These are phyloP conservation scores for Monosporascus sp. DNA, from an alignment of 2,329 filamentous ascomycete genomes.

Conservation along the genomic window DNA sequence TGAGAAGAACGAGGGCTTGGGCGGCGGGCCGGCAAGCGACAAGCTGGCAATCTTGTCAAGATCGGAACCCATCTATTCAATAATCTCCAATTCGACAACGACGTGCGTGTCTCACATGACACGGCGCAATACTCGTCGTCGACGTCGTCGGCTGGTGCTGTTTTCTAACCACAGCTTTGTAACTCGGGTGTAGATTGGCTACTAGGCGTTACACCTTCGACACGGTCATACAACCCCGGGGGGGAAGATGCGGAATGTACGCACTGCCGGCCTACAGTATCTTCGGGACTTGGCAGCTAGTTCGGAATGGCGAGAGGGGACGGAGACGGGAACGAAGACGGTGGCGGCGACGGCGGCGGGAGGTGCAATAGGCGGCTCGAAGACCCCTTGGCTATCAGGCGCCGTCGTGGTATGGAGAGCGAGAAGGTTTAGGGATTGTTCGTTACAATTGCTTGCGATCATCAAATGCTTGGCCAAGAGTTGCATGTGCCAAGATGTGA, in stretches of 20 bases:
- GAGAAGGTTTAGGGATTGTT: background rate
- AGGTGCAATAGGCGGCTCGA: too few species aligned
- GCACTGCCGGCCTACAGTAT: background rate
- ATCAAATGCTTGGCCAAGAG: background rate
- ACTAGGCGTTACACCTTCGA: background rate
- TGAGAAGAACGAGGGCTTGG: slow-evolving; percentile 45
- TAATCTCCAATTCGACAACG: slow-evolving; percentile 15
- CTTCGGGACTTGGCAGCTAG: background rate
- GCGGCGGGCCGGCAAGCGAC: slow-evolving; percentile 33
- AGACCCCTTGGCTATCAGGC: background rate
- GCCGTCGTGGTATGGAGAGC: background rate
- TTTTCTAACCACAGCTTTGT: background rate
- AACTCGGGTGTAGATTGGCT: background rate
- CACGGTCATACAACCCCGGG: too few species aligned
- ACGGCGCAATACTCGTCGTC: slow-evolving; percentile 17
- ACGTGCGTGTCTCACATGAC: slow-evolving; percentile 27
- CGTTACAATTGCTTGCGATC: background rate
- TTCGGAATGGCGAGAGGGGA: too few species aligned
- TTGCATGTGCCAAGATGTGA: background rate
- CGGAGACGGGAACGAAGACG: too few species aligned
- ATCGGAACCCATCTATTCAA: slow-evolving; percentile 43
- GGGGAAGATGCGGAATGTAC: background rate
- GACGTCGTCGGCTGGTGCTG: background rate
- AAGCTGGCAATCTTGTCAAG: slow-evolving; percentile 33
- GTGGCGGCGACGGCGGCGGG: background rate